Conservation (phyloP, 2,329 filamentous ascomycete genomes). For the Diaporthe eres region DNA sequence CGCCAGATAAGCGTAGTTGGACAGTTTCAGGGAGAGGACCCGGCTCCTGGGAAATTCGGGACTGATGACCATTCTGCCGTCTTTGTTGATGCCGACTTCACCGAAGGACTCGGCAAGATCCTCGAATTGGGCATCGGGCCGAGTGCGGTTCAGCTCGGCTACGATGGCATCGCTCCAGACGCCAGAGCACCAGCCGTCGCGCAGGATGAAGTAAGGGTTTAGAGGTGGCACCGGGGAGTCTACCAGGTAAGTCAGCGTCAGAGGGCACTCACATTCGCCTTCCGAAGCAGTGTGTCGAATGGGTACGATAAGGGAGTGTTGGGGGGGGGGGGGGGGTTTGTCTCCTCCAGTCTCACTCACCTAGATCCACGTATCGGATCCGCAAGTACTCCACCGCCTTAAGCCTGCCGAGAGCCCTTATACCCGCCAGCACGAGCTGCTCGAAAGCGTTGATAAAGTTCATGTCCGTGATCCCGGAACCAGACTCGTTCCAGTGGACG, state of each 20-base stretch:
- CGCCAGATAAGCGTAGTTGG: conserved; percentile 68
- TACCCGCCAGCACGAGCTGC: conserved; percentile 74
- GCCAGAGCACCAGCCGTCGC: conserved; percentile 73
- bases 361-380: conserved; percentile 81
- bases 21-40: conserved; percentile 69
- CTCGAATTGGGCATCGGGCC: conserved; percentile 71
- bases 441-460: conserved; percentile 81
- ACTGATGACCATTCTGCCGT: conserved; percentile 69
- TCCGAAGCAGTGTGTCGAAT: neutral
- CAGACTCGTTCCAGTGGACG: conserved; percentile 71
- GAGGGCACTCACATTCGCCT: neutral
- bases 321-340: conserved; percentile 43
- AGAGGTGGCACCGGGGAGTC: conserved; percentile 79
- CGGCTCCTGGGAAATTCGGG: conserved; percentile 68
- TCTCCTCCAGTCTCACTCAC: conserved; percentile 54
- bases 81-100: conserved; percentile 70
- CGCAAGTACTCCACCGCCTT: conserved; percentile 74
- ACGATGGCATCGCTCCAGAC: conserved; percentile 81
- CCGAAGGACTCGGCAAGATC: conserved; percentile 76
- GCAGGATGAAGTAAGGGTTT: conserved; percentile 80
- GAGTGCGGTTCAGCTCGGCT: conserved; percentile 68
- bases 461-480: conserved; percentile 79
- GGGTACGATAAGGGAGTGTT: neutral
- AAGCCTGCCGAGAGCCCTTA: conserved; percentile 72
- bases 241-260: conserved; percentile 47